These are phyloP conservation scores for Hylodesmum podocarpum DNA, from an alignment of 306 rosid genomes.

Conservation along the genomic window DNA sequence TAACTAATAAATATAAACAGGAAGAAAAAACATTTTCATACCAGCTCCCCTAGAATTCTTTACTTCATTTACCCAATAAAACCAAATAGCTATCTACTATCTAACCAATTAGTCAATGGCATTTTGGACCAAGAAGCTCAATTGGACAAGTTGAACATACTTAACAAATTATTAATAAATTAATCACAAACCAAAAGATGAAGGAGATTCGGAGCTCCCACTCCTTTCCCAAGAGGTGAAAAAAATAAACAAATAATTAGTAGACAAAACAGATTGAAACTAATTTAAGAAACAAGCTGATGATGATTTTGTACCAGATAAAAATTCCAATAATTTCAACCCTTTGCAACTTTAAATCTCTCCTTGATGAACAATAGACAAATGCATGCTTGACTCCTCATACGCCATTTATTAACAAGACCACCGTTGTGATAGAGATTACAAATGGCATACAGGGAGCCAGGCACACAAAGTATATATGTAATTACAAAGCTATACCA, in stretches of 20 bases:
- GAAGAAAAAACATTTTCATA: not conserved
- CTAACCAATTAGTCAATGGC: conserved; percentile 36
- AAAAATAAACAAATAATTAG: not conserved
- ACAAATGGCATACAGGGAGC: conserved; percentile 55
- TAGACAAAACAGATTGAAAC: not conserved
- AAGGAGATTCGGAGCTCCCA: not conserved
- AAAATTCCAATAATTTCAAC: not conserved
- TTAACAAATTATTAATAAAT: conserved; percentile 12
- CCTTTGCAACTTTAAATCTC: not conserved
- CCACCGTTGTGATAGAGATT: conserved; percentile 10
- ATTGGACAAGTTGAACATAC: not conserved
- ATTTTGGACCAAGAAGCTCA: conserved; percentile 5
- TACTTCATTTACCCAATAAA: conserved; percentile 1
- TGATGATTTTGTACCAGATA: not conserved
- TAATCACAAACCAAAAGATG: not conserved
- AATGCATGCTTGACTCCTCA: conserved; percentile 51
- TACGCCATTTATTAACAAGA: conserved; percentile 39
- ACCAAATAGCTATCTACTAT: conserved; percentile 18
- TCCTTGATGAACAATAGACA: not conserved
- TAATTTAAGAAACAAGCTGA: not conserved
- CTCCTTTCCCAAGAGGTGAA: not conserved
- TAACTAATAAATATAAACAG: not conserved
- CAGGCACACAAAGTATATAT: conserved; percentile 35
- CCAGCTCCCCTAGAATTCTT: not conserved
- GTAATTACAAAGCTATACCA: not conserved